Conservation (phyloP, 108 stramenopile species). For the Skeletonema menzelii region DNA sequence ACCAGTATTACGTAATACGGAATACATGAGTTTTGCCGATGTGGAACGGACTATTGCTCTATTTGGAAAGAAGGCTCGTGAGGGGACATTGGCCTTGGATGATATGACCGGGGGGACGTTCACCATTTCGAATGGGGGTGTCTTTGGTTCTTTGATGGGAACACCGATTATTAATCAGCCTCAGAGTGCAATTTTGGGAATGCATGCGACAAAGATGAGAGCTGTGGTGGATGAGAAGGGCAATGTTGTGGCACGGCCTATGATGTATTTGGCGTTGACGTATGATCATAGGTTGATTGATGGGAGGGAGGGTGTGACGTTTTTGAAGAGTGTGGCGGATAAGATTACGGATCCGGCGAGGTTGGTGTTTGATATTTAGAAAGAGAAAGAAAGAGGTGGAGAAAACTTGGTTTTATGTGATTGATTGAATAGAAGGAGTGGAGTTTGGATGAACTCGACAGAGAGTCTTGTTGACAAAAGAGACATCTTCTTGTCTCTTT, state of each 20-base stretch:
- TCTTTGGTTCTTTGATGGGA: constrained; percentile 98
- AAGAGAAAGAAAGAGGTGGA: neutral
- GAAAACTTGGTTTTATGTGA: neutral
- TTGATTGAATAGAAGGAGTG: neutral
- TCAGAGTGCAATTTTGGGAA: constrained; percentile 99
- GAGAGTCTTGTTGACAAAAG: neutral
- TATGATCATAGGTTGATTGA: constrained; percentile 99
- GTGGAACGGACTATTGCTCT: constrained; percentile 96
- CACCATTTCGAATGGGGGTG: constrained; percentile 99
- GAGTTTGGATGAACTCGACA: neutral
- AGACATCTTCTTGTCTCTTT: neutral
- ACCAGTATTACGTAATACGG: constrained; percentile 97
- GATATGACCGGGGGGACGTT: constrained; percentile 99
- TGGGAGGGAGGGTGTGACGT: constrained; percentile 99
- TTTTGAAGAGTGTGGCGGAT: constrained; percentile 96
- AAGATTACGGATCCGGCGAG: constrained; percentile 96
- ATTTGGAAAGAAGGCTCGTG: constrained; percentile 94
- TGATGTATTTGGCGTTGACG: constrained; percentile 99
- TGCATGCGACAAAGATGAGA: constrained; percentile 99
- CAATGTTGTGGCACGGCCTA: constrained; percentile 96
- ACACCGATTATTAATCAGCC: constrained; percentile 99
- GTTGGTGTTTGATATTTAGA: constrained; percentile 91
- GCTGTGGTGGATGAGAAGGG: constrained; percentile 95
- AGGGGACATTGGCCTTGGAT: constrained; percentile 91
- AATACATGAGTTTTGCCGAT: constrained; percentile 96